Base-by-base conservation (phyloP, 768 basidiomycete genomes). In the Pisolithus marmoratus region DNA sequence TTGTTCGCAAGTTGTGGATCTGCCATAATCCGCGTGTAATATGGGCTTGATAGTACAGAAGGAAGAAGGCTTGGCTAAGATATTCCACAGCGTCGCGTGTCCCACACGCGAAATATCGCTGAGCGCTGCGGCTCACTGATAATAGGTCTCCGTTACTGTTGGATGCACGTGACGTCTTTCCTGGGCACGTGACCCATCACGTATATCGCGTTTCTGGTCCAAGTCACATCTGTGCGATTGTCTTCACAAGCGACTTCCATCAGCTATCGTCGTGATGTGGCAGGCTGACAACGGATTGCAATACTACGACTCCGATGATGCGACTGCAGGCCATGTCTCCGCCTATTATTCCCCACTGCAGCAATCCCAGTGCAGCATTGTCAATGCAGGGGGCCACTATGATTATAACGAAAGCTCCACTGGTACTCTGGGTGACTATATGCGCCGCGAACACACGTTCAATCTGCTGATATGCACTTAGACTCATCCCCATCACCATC, bases 1-100 rank as follows among this genome's bases (percentile, higher is more conserved):
- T 82, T 74, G 72, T 45, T 78, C 68, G 43, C 74, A 62, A 54
- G 75, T 55, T 77, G 69, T 51, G 65, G 69, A 24, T 67, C 65
- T 46, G 65, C 53, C 60, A 67, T 68, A 31, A 41, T 48, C 43
- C 24, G 24, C 19, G 45, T 40, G 43, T 9, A 38, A 38, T 6
- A 48, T 43, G 2, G 29, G 29, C 11, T 29, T 47, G 43, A 48
- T 53, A 48, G 37, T 41, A 44, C 46, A 7, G 19, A 36, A 40
- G 45, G 11, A 19, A n/a, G 38, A 34, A 5, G 14, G 34, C 14
- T 34, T 15, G 34, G 34, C 11, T 34, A 34, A 34, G 34, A 34
- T 34, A 34, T 34, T 34, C 34, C 34, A 34, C 34, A 34, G 14
- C 34, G 29, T 29, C 29, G 29, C 34, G 34, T 15, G 14, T 34